phyloP scores from a whole-genome alignment of 805 yeast species.

The Saccharomycopsis lassenensis region DNA sequence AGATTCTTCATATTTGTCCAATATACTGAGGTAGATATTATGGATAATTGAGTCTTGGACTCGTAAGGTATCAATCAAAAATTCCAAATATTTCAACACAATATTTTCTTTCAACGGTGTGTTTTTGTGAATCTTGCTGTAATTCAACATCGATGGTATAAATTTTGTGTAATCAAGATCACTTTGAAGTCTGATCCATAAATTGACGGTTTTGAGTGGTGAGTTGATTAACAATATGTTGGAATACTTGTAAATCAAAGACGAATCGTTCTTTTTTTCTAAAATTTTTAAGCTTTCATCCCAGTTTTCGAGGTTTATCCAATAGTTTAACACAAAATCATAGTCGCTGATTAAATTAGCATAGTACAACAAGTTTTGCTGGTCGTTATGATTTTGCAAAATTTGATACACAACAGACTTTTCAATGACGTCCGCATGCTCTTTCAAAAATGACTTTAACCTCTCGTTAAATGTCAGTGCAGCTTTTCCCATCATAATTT shows the following conservation, averaged over 20 bases:
- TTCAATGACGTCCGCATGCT: conserved; percentile 44
- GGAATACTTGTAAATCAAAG: conserved; percentile 54
- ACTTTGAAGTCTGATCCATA: conserved; percentile 56
- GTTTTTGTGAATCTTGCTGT: conserved; percentile 36
- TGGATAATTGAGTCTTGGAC: conserved; percentile 42
- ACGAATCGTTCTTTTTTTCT: conserved; percentile 35
- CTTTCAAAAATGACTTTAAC: conserved; percentile 39
- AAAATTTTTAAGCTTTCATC: conserved; percentile 50
- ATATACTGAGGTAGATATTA: conserved; percentile 58
- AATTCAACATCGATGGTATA: conserved; percentile 66
- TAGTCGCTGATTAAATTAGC: conserved; percentile 61
- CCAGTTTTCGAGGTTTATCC: conserved; percentile 68
- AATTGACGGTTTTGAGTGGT: conserved; percentile 60
- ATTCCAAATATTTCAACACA: conserved; percentile 53
- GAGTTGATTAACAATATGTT: conserved; percentile 55
- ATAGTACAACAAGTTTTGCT: conserved; percentile 50
- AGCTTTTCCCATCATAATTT: too few relatives aligned
- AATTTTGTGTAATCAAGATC: conserved; percentile 50
- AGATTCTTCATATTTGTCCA: conserved; percentile 38
- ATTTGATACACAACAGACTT: conserved; percentile 61
- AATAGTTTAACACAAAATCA: conserved; percentile 55
- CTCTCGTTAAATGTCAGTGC: conserved; percentile 14
- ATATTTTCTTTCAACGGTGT: conserved; percentile 34
- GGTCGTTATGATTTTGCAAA: conserved; percentile 53
- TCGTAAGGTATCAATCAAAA: conserved; percentile 36